These are phyloP conservation scores for Scolecobasidium constrictum DNA, from an alignment of 2,329 filamentous ascomycete genomes.

Conservation along the genomic window DNA sequence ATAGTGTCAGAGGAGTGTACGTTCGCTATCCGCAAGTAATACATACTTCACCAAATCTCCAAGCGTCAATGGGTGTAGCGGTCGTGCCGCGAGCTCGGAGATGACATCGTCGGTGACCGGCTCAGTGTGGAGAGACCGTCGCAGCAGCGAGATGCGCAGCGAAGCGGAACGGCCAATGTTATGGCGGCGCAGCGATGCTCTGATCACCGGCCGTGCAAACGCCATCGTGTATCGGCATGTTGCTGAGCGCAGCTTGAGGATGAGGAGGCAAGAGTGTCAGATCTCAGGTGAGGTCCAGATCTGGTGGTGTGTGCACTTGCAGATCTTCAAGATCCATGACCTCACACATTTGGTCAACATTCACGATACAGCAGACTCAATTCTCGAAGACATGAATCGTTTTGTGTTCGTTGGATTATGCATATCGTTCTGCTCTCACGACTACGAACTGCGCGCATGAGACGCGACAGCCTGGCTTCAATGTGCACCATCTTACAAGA, in stretches of 20 bases:
- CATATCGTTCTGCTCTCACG: too few relatives aligned
- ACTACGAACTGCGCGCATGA: too few relatives aligned
- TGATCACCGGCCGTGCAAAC: conserved; percentile 8
- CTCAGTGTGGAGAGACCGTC: conserved; percentile 22
- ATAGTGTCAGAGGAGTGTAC: not conserved
- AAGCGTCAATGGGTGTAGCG: conserved; percentile 72
- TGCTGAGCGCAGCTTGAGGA: not conserved
- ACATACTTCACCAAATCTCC: conserved; percentile 77
- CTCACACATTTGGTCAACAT: too few relatives aligned
- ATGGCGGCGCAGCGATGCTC: conserved; percentile 7
- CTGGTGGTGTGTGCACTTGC: too few relatives aligned
- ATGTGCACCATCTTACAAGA: too few relatives aligned
- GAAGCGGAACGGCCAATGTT: not conserved
- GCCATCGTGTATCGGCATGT: conserved; percentile 8
- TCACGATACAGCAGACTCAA: too few relatives aligned
- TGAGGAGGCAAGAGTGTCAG: too few relatives aligned
- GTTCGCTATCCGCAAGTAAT: not conserved
- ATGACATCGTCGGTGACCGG: conserved; percentile 61
- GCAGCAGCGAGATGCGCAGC: not conserved
- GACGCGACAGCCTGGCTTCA: too few relatives aligned
- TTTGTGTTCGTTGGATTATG: too few relatives aligned
- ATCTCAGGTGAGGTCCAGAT: too few relatives aligned
- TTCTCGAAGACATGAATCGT: too few relatives aligned
- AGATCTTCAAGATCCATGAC: too few relatives aligned
- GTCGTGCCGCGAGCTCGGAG: conserved; percentile 62